These are phyloP conservation scores for Persicaria tinctoria DNA, from an alignment of 148 eudicot species.

Conservation along the genomic window DNA sequence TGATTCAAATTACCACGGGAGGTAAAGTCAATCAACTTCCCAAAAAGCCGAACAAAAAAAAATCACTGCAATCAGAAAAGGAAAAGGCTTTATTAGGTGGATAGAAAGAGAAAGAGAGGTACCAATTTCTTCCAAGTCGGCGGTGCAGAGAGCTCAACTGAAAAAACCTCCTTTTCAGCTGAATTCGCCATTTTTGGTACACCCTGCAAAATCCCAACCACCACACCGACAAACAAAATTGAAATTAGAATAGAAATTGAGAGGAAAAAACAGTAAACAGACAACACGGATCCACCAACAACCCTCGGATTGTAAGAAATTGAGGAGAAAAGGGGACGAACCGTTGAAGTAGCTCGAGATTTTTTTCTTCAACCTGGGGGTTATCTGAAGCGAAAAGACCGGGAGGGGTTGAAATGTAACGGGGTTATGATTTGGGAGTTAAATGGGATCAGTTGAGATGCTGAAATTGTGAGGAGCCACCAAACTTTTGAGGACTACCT, in stretches of 20 bases:
- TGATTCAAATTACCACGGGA: background rate
- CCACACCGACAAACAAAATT: background rate
- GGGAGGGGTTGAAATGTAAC: background rate
- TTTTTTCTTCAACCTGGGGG: background rate
- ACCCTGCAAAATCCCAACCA: constrained; percentile 18
- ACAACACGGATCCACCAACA: background rate
- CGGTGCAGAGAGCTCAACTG: constrained; percentile 41
- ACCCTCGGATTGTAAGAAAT: background rate
- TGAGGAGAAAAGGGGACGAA: constrained; percentile 6
- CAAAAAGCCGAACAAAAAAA: background rate
- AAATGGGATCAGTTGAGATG: background rate
- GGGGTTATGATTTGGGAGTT: background rate
- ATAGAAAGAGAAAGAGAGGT: constrained; percentile 13
- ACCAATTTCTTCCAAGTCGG: constrained; percentile 47
- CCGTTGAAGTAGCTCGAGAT: background rate
- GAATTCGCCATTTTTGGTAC: constrained; percentile 21
- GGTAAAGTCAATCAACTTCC: background rate
- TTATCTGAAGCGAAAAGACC: background rate
- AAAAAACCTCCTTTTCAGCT: constrained; percentile 21
- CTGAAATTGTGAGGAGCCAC: background rate
- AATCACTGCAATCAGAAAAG: constrained; percentile 1
- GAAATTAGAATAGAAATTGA: background rate
- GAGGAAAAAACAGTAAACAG: background rate
- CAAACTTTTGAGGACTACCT: constrained; percentile 4
- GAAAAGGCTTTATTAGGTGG: background rate